Conservation (phyloP, 495 filamentous ascomycete species). For the Penicillium ucsense region DNA sequence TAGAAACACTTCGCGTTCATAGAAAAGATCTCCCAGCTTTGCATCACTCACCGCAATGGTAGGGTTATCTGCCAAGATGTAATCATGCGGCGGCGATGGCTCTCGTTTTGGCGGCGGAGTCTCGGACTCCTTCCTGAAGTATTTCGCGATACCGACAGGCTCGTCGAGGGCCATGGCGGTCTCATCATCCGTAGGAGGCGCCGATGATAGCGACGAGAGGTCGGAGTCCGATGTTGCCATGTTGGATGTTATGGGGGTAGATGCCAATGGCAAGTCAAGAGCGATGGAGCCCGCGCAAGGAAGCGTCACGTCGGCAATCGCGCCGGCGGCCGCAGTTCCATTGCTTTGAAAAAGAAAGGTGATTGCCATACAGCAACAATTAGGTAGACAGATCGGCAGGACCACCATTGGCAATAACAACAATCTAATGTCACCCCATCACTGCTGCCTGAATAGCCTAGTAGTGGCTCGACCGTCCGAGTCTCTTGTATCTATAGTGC, state of each 20-base stretch:
- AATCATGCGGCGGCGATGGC: constrained; percentile 81
- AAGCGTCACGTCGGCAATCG: constrained; percentile 22
- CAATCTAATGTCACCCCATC: too few relatives aligned
- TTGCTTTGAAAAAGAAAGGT: constrained; percentile 6
- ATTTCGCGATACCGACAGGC: constrained; percentile 35
- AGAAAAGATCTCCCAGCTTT: neutral
- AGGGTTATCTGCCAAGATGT: constrained; percentile 76
- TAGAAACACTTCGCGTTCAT: constrained; percentile 2
- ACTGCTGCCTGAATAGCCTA: too few relatives aligned
- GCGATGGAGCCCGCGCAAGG: constrained; percentile 15
- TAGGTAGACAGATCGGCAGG: too few relatives aligned
- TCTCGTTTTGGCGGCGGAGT: constrained; percentile 65
- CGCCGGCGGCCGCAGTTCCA: constrained; percentile 16
- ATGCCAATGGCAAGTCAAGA: constrained; percentile 14
- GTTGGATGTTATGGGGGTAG: constrained; percentile 18
- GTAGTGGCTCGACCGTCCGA: too few relatives aligned
- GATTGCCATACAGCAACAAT: too few relatives aligned
- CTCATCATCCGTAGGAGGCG: constrained; percentile 49
- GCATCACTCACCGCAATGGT: constrained; percentile 70
- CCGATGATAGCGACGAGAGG: constrained; percentile 49
- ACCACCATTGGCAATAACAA: too few relatives aligned
- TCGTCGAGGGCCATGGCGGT: constrained; percentile 32
- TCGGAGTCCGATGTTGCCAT: constrained; percentile 47
- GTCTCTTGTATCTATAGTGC: too few relatives aligned
- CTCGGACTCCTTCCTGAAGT: constrained; percentile 41